Percentiles rank a stretch among this genome's conserved stretches.
phyloP scores from a whole-genome alignment of 2,329 filamentous ascomycete genomes.

The Aspergillus vadensis region DNA sequence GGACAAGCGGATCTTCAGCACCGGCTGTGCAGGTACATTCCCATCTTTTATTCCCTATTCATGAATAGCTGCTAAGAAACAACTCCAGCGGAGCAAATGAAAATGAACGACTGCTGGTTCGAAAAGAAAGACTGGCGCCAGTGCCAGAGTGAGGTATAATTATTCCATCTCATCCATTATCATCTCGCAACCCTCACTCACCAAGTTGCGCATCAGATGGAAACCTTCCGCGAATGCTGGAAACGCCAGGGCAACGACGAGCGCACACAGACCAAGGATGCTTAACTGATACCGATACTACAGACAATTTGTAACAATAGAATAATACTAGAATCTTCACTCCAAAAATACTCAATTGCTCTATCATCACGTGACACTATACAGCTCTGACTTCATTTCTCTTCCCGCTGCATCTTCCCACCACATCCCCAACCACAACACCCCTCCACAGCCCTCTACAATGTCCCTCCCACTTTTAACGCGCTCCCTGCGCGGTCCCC shows the following conservation, averaged over 20 bases:
- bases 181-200: background rate
- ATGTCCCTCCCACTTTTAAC: constrained; percentile 4
- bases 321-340: background rate
- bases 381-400: constrained; percentile 14
- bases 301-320: constrained; percentile 15
- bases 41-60: constrained; percentile 1
- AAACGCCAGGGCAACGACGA: constrained; percentile 84
- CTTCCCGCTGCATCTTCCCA: constrained; percentile 2
- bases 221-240: constrained; percentile 87
- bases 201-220: constrained; percentile 65
- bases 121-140: constrained; percentile 94
- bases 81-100: constrained; percentile 75
- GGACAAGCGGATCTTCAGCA: constrained; percentile 98
- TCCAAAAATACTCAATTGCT: background rate
- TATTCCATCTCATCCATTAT: background rate
- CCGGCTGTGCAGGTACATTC: constrained; percentile 76
- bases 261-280: constrained; percentile 76
- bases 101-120: constrained; percentile 92
- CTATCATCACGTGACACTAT: constrained; percentile 30
- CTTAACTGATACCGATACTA: constrained; percentile 30
- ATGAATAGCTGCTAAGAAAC: constrained; percentile 6
- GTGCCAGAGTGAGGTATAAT: constrained; percentile 81
- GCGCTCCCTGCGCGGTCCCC: constrained; percentile 11
- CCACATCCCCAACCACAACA: background rate
- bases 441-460: constrained; percentile 13